Evolutionary conservation across 2,329 filamentous ascomycete genomes (phyloP), one percentile per base, ranked within the genome.

Genomic region (Colletotrichum sp.): DNA sequence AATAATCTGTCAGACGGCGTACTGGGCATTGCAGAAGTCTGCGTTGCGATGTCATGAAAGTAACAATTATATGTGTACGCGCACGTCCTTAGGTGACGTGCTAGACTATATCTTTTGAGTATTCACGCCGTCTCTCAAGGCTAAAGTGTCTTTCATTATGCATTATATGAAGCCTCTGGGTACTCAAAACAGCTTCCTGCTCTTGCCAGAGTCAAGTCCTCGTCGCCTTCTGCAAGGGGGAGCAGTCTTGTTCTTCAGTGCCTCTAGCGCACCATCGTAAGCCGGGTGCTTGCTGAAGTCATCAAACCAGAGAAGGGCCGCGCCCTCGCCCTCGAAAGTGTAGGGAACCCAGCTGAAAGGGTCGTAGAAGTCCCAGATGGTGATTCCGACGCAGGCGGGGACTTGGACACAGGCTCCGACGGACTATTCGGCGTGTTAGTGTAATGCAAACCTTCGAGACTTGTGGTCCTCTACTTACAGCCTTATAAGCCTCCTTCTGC

Each of bases 211-310:
- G 36, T 43, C 55, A 7, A 74, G 24, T 9, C 64, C 18, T n/a
- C 71, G 59, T 55, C 74, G 66, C 13, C 74, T 76, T 16, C 65
- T 69, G 71, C 71, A 74, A 18, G 74, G 71, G 21, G 74, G 28
- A 12, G 71, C 74, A 21, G 74, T 76, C 61, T 65, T 71, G 77
- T 84, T 84, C 78, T 81, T 83, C 61, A 86, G 73, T 7, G 81
- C 84, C 73, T 80, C 80, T 13, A 85, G 77, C 34, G 84, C 79
- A 18, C 83, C 84, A 18, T 83, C 78, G 76, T 86, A 88, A 4
- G 87, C 86, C 0, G 86, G 86, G 76, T 89, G 86, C 73, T 82
- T 83, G 34, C 79, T 81, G 63, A 86, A 85, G 77, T 86, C 82
- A 9, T 84, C 81, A 71, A 86, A 85, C 84, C 86, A 88, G 32